Evolutionary conservation across 495 filamentous ascomycete genomes (phyloP).

Genomic region (Lasiosphaeria ovina): DNA sequence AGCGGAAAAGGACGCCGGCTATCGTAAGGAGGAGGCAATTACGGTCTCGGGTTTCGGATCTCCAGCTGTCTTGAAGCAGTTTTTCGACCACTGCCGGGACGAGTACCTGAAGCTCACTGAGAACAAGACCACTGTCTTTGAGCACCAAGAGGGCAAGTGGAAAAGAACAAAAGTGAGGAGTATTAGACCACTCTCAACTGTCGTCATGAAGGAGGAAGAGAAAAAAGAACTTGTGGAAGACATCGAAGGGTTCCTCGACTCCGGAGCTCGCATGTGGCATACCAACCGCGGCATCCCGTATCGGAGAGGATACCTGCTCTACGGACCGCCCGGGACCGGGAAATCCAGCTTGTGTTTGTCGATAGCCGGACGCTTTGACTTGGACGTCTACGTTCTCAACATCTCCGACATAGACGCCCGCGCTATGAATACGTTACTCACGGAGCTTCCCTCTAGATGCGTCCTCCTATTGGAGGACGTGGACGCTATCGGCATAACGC

Average conservation of each 20-base stretch:
- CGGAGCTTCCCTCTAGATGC: background rate
- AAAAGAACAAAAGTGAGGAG: background rate
- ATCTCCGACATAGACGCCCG: background rate
- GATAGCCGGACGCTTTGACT: background rate
- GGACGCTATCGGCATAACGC: background rate
- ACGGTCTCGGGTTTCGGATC: conserved; percentile 6
- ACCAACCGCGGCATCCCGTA: background rate
- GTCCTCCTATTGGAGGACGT: background rate
- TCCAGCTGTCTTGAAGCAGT: conserved; percentile 7
- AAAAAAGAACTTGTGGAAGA: background rate
- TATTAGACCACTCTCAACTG: background rate
- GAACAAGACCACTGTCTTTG: conserved; percentile 10
- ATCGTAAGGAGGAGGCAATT: background rate
- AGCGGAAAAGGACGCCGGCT: background rate
- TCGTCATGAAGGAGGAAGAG: background rate
- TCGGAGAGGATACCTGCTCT: background rate
- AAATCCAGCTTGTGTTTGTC: background rate
- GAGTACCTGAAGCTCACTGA: background rate
- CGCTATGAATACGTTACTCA: background rate
- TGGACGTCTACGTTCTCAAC: background rate
- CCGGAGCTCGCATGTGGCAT: conserved; percentile 11
- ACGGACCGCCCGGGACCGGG: background rate
- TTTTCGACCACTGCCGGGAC: conserved; percentile 5
- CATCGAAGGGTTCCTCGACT: background rate
- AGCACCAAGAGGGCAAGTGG: background rate